Percentiles rank a stretch among this genome's conserved stretches.
Evolutionary conservation across 495 filamentous ascomycete species (phyloP).

Genomic region (Penicillium argentinense): DNA sequence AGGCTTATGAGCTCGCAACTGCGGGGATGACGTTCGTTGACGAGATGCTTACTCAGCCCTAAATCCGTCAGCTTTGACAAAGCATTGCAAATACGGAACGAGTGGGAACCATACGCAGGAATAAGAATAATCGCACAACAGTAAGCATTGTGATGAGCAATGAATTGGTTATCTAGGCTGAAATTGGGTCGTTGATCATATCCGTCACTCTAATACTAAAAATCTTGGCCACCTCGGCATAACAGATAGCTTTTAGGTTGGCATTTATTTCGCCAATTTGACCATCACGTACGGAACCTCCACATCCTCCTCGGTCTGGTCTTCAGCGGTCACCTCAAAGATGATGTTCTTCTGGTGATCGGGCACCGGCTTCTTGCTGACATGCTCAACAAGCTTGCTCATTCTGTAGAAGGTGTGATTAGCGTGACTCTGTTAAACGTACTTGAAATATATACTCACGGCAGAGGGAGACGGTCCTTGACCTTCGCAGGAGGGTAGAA

Average conservation of each 20-base stretch:
- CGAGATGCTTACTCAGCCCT: slow-evolving; percentile 23
- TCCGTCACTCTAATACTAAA: slow-evolving; percentile 8
- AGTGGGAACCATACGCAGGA: neutral
- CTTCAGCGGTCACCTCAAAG: slow-evolving; percentile 93
- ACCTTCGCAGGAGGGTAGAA: slow-evolving; percentile 90
- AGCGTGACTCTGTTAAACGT: neutral
- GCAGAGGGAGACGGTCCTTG: slow-evolving; percentile 72
- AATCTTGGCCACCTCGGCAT: neutral
- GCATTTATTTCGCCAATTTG: slow-evolving; percentile 54
- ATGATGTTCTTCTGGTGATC: slow-evolving; percentile 92
- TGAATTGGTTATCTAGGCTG: slow-evolving; percentile 15
- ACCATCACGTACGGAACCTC: slow-evolving; percentile 98
- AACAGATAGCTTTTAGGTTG: neutral
- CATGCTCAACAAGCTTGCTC: slow-evolving; percentile 82
- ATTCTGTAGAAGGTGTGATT: slow-evolving; percentile 48
- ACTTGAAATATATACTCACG: slow-evolving; percentile 50
- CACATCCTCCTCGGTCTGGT: slow-evolving; percentile 87
- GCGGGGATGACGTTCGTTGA: slow-evolving; percentile 26
- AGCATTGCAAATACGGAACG: slow-evolving; percentile 14
- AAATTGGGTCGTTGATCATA: slow-evolving; percentile 10
- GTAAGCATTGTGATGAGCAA: no score
- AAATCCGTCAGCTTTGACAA: slow-evolving; percentile 36
- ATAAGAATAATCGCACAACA: no score
- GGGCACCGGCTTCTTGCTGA: slow-evolving; percentile 90
- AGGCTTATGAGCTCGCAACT: neutral